Evolutionary conservation across 805 yeast genomes (phyloP).

Genomic region (Candida hungchunana): DNA sequence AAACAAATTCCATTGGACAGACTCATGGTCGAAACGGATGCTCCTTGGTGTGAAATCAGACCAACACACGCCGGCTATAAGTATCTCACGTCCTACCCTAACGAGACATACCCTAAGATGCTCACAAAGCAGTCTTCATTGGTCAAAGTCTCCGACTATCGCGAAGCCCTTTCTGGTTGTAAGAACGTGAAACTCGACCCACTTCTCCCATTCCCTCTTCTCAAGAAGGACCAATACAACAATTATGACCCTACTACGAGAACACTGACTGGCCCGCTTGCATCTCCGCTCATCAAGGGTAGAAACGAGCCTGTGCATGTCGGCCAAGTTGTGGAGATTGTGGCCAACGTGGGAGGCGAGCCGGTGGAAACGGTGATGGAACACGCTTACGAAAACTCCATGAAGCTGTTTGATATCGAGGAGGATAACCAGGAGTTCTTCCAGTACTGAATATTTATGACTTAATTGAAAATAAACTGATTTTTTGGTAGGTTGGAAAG

Average conservation of each 20-base stretch:
- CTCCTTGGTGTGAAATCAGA: constrained; percentile 97
- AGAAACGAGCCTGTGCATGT: constrained; percentile 92
- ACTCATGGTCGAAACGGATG: constrained; percentile 87
- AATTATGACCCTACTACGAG: constrained; percentile 29
- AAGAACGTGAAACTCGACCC: constrained; percentile 36
- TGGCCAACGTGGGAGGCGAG: constrained; percentile 46
- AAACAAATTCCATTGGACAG: constrained; percentile 61
- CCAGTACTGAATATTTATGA: constrained; percentile 4
- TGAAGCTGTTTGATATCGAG: constrained; percentile 38
- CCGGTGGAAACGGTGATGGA: constrained; percentile 42
- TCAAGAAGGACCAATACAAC: constrained; percentile 59
- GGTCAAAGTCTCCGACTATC: constrained; percentile 8
- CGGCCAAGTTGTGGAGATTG: constrained; percentile 70
- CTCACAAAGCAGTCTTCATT: constrained; percentile 20
- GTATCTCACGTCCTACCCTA: constrained; percentile 52
- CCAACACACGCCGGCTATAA: constrained; percentile 74
- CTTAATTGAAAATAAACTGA: background rate
- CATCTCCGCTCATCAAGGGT: constrained; percentile 56
- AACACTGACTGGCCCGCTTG: constrained; percentile 29
- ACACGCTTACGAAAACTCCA: constrained; percentile 48
- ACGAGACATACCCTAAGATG: constrained; percentile 46
- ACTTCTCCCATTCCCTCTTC: constrained; percentile 54
- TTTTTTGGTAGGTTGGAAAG: background rate
- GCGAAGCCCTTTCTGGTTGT: constrained; percentile 8
- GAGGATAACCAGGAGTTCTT: constrained; percentile 21